Base-by-base conservation (phyloP, 257 asterid genomes). In the Thymus quinquecostatus region DNA sequence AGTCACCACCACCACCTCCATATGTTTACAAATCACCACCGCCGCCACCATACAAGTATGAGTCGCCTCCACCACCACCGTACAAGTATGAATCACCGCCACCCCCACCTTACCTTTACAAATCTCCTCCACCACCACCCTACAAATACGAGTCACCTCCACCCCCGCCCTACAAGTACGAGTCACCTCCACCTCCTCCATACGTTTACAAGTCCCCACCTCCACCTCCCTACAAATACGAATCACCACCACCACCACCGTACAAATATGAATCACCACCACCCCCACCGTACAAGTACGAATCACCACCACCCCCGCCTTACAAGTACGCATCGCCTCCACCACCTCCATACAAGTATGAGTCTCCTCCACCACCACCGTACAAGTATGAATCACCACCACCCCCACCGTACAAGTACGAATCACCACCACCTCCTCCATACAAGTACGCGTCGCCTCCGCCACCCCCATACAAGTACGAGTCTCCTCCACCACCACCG, bases 261-360 rank as follows among this genome's bases (percentile, higher is more conserved):
- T 68, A 68, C 8, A 11, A 3, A 0, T 68, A 75, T 4, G 10
- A 68, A 10, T 75, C 79, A 0, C 79, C 79, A 0, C 74, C 79
- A 1, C 74, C 74, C 0, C 78, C 78, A 1, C 78, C 78, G 0
- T 75, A 75, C 34, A 21, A 29, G 0, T 75, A 75, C 8, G 12
- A 75, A 21, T 59, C 72, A 8, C 73, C 78, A 5, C 76, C 77
- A 13, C 77, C 71, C 1, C 78, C 75, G 0, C 80, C 76, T 0
- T 76, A 76, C 4, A 6, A 8, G 0, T 76, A 76, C 7, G 2
- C 48, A 4, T 64, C 75, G 1, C 76, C 80, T 0, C 78, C 79
- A 6, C 79, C 75, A 0, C 80, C 76, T 0, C 72, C 76, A 0
- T 76, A 76, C 13, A 29, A 9, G 0, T 69, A 76, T 3, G 29